Evolutionary conservation across 1,284 basidiomycete species (phyloP), one percentile per base, ranked within the genome.

Genomic region (Rhodotorula sp.): DNA sequence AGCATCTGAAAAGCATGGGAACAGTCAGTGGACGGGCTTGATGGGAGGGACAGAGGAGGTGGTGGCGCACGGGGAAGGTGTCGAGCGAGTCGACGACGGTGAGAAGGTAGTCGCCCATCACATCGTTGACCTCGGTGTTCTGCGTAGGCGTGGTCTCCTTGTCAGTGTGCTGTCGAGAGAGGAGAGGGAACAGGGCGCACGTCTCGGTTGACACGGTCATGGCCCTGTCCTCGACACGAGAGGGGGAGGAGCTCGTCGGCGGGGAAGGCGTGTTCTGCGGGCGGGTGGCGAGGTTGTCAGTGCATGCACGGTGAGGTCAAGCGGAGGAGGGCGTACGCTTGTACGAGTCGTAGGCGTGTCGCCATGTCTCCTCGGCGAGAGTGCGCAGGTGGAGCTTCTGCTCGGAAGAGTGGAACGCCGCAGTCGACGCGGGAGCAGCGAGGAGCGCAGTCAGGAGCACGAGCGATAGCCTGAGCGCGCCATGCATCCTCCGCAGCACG

Each of bases 31-130:
- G 5, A 2, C 1, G 22, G 8, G 39, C 15, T 10, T 19, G 0
- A 9, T 29, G 57, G n/a, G n/a, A 44, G 41, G 37, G 5, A n/a
- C 29, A 37, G 7, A n/a, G 27, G 10, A 17, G 5, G 44, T 17
- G 44, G 22, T 17, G 22, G 41, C 56, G 56, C 15, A 72, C 88
- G 41, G 92, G 88, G 25, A 94, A 84, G 0, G 91, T 90, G 80
- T 94, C 92, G 63, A 94, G 82, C 3, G 89, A 88, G 79, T 94
- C 92, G 57, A 94, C 85, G 8, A 94, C 85, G 0, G 91, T 93
- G 15, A 93, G 80, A 25, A 90, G 90, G 81, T 89, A 94, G 81
- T 94, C 93, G 41, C 92, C 92, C 27, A 89, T 87, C 66, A 94
- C 92, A 77, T 94, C 92, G 77, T 94, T 94, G 48, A 86, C 82